Evolutionary conservation across 2,329 filamentous ascomycete genomes (phyloP).

Genomic region (Tolypocladium inflatum): DNA sequence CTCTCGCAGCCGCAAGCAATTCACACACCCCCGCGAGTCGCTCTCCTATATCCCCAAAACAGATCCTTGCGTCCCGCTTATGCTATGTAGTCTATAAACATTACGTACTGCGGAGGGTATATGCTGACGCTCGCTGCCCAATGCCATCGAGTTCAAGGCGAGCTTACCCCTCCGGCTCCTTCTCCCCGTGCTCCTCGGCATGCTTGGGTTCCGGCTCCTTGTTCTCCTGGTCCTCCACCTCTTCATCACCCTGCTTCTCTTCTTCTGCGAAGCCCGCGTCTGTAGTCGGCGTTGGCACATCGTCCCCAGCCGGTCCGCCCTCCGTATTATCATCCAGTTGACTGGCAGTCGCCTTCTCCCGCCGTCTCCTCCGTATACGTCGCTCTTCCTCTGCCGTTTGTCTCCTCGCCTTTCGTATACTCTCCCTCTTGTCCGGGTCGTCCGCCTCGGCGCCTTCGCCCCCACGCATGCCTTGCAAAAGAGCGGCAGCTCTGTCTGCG

Average conservation of each 20-base stretch:
- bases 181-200: conserved; percentile 8
- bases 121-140: conserved; percentile 6
- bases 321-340: conserved; percentile 16
- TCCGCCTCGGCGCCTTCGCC: conserved; percentile 47
- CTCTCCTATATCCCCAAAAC: neutral
- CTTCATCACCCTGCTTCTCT: conserved; percentile 2
- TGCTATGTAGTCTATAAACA: conserved; percentile 21
- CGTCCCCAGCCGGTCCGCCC: conserved; percentile 9
- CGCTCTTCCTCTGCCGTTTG: conserved; percentile 76
- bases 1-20: neutral
- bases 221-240: conserved; percentile 7
- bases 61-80: conserved; percentile 3
- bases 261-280: conserved; percentile 5
- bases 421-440: conserved; percentile 44
- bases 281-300: conserved; percentile 3
- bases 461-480: conserved; percentile 75
- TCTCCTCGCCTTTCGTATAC: conserved; percentile 49
- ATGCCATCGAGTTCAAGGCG: conserved; percentile 9
- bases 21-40: neutral
- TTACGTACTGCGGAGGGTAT: conserved; percentile 23
- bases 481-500: conserved; percentile 70
- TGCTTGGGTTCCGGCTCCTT: neutral
- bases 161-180: conserved; percentile 4
- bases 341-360: conserved; percentile 45
- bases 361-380: conserved; percentile 53